These are phyloP conservation scores for Blastobotrys ciferrii DNA, from an alignment of 1,139 yeast species.

Conservation along the genomic window DNA sequence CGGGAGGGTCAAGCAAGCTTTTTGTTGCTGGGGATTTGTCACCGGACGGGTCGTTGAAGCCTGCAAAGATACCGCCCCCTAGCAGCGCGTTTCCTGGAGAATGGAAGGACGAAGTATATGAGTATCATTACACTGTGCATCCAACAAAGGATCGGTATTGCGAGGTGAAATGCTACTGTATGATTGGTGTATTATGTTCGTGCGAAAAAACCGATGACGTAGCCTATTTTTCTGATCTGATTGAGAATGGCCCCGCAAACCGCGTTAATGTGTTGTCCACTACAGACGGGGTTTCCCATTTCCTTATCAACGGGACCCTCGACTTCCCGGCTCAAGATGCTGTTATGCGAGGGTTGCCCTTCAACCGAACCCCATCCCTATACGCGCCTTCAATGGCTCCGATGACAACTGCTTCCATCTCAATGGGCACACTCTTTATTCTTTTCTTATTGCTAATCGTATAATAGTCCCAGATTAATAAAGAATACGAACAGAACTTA, in stretches of 20 bases:
- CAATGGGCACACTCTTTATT: background rate
- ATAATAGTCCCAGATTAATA: background rate
- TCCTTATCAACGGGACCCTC: conserved; percentile 6
- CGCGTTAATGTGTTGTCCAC: background rate
- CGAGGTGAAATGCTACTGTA: conserved; percentile 5
- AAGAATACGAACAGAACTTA: too few relatives aligned
- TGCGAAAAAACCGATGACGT: conserved; percentile 4
- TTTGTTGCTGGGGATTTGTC: conserved; percentile 14
- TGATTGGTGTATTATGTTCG: background rate
- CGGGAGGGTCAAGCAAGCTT: conserved; percentile 13
- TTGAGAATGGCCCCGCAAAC: background rate
- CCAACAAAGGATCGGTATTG: background rate
- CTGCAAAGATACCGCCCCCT: conserved; percentile 7
- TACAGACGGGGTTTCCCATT: background rate
- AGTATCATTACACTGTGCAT: conserved; percentile 1
- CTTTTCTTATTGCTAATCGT: background rate
- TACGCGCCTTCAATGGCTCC: background rate
- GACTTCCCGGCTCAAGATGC: background rate
- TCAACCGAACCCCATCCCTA: background rate
- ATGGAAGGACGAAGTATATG: conserved; percentile 3
- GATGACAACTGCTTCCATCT: background rate
- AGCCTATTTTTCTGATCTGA: conserved; percentile 6
- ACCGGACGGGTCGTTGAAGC: conserved; percentile 7
- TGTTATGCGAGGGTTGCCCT: background rate
- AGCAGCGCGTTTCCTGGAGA: background rate